Evolutionary conservation across 306 rosid genomes (phyloP).

Genomic region (Prunus salicina): DNA sequence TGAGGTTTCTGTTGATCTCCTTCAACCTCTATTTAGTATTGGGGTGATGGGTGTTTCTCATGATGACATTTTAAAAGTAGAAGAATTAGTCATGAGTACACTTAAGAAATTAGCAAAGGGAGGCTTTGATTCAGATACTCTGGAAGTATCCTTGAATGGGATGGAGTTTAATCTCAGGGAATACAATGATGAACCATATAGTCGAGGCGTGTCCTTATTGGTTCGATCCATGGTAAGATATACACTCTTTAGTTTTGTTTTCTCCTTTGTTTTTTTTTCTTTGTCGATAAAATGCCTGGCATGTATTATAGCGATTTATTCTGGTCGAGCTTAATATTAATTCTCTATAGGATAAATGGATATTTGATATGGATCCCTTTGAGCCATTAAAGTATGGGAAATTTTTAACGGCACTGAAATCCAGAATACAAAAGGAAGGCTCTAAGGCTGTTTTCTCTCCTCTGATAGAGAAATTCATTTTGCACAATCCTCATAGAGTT

Average conservation of each 20-base stretch:
- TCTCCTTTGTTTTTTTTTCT: not conserved
- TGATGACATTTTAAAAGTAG: conserved; percentile 77
- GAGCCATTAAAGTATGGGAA: conserved; percentile 90
- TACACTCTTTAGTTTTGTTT: conserved; percentile 10
- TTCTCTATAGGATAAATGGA: conserved; percentile 82
- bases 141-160: conserved; percentile 99
- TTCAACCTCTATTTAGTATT: conserved; percentile 92
- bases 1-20: conserved; percentile 92
- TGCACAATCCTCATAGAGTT: conserved; percentile 82
- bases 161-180: conserved; percentile 96
- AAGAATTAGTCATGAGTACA: conserved; percentile 63
- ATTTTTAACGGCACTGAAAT: conserved; percentile 79
- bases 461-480: conserved; percentile 73
- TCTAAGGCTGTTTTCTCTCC: conserved; percentile 88
- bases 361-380: conserved; percentile 96
- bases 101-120: conserved; percentile 72
- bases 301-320: not conserved
- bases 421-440: conserved; percentile 81
- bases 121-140: conserved; percentile 81
- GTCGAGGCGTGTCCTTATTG: conserved; percentile 94
- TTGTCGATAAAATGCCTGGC: not conserved
- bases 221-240: conserved; percentile 85
- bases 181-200: conserved; percentile 96
- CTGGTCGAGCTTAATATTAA: conserved; percentile 8
- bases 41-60: conserved; percentile 84